Percentiles rank a stretch among this genome's conserved stretches.
Evolutionary conservation across 352 stramenopile genomes (phyloP).

Genomic region (Aphanomyces stellatus): DNA sequence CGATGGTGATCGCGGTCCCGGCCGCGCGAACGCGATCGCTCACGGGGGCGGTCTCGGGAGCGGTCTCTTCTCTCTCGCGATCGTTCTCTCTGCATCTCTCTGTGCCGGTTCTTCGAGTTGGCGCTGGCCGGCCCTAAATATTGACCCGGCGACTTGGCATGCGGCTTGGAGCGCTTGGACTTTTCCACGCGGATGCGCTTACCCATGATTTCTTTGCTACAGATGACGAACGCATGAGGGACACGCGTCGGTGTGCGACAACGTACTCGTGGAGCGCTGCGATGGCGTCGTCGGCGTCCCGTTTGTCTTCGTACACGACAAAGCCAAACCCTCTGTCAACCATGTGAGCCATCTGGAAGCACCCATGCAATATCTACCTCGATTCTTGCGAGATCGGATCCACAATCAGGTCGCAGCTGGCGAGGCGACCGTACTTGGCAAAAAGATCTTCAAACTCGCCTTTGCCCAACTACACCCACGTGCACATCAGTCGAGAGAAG

Average conservation of each 20-base stretch:
- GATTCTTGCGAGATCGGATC: slow-evolving; percentile 62
- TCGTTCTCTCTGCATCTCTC: too few relatives aligned
- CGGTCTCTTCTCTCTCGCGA: slow-evolving; percentile 21
- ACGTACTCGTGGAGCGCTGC: slow-evolving; percentile 54
- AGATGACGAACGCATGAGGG: not conserved
- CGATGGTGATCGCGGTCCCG: slow-evolving; percentile 31
- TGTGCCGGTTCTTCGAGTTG: slow-evolving; percentile 26
- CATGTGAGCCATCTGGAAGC: not conserved
- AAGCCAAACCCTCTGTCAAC: slow-evolving; percentile 60
- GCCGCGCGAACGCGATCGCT: slow-evolving; percentile 30
- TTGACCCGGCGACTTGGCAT: slow-evolving; percentile 77
- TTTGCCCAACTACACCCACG: slow-evolving; percentile 34
- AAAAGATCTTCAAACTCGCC: slow-evolving; percentile 63
- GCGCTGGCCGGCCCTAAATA: slow-evolving; percentile 63
- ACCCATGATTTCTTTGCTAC: slow-evolving; percentile 63
- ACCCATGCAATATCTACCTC: slow-evolving; percentile 26
- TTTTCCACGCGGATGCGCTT: slow-evolving; percentile 68
- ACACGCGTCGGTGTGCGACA: not conserved
- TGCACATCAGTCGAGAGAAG: not conserved
- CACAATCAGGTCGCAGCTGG: slow-evolving; percentile 75
- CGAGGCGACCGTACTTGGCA: slow-evolving; percentile 54
- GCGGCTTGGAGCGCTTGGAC: slow-evolving; percentile 66
- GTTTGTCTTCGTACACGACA: slow-evolving; percentile 82
- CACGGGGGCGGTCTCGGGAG: slow-evolving; percentile 37
- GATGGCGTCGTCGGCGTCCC: slow-evolving; percentile 83